Percentiles rank a stretch among this genome's conserved stretches.
Conservation (phyloP, 2,329 filamentous ascomycete genomes). For the Diaporthe sp. region DNA sequence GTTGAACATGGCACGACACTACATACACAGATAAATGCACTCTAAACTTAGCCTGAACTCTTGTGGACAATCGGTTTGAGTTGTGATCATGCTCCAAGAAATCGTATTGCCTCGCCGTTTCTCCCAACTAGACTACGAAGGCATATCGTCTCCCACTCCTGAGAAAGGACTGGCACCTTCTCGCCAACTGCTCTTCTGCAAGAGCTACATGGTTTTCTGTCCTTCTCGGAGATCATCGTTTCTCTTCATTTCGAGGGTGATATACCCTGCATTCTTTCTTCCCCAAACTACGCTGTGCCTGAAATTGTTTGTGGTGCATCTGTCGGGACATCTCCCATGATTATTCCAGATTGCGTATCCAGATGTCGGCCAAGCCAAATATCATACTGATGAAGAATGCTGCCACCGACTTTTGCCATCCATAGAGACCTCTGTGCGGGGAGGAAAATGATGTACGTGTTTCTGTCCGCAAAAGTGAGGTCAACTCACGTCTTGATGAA, state of each 20-base stretch:
- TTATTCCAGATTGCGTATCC: constrained; percentile 35
- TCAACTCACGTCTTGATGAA: constrained; percentile 37
- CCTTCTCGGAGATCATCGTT: neutral
- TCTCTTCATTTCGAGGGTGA: neutral
- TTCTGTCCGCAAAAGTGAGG: constrained; percentile 25
- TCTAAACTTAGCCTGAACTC: neutral
- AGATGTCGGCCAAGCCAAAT: constrained; percentile 32
- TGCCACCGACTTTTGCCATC: constrained; percentile 24
- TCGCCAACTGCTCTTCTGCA: constrained; percentile 1
- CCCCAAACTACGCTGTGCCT: constrained; percentile 7
- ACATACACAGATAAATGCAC: neutral
- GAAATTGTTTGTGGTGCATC: neutral
- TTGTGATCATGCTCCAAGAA: constrained; percentile 17
- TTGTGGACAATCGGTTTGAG: neutral
- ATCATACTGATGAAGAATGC: constrained; percentile 32
- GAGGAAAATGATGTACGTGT: constrained; percentile 22
- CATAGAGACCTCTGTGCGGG: constrained; percentile 12
- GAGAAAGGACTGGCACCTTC: neutral
- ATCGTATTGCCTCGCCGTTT: constrained; percentile 20
- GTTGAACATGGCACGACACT: neutral
- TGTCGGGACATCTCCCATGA: neutral
- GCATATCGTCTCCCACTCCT: neutral
- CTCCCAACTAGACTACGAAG: constrained; percentile 24
- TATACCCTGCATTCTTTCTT: neutral
- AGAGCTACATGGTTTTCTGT: constrained; percentile 1